Evolutionary conservation across 345 rosid species (phyloP), one percentile per base, ranked within the genome.

Genomic region (Melaleuca alternifolia): DNA sequence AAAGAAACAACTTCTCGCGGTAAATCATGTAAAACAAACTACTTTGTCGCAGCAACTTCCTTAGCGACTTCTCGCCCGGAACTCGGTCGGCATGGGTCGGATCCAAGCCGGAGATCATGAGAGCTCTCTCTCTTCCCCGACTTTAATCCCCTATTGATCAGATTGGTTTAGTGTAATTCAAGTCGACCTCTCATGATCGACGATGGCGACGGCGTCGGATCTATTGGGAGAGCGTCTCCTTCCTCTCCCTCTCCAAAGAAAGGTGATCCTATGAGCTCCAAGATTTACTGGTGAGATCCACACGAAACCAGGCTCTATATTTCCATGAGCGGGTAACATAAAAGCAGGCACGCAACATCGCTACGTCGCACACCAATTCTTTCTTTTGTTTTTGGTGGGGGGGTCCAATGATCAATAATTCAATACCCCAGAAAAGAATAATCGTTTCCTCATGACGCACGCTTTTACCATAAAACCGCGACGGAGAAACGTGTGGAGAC

Each of bases 141-240:
- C 20, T 10, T 5, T 33, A 14, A 61, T 6, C 2, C 10, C 75
- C 75, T 7, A 65, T 8, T 44, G 77, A 9, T 12, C 26, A 24
- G 24, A 37, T 71, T 48, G 26, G 23, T 18, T 48, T 20, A 0
- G 48, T 23, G 81, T 37, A 44, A 71, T 37, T 71, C 81, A 71
- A 11, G 46, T 10, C 21, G 46, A 18, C 77, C 23, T 65, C 12
- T 20, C 3, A 2, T 9, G 81, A 71, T 71, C 81, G 10, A 71
- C 48, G 14, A 10, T 0, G 2, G 53, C 5, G 1, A 9, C n/a
- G 2, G 18, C 18, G 12, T 6, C 0, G 2, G 24, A 20, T 33
- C 24, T 4, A 16, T 9, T 0, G 11, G 24, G 24, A 18, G 11
- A 65, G 3, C 4, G 23, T 30, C 11, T 33, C 46, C 79, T 16